Evolutionary conservation across 1,284 basidiomycete genomes (phyloP).

Genomic region (Puccinia hordei): DNA sequence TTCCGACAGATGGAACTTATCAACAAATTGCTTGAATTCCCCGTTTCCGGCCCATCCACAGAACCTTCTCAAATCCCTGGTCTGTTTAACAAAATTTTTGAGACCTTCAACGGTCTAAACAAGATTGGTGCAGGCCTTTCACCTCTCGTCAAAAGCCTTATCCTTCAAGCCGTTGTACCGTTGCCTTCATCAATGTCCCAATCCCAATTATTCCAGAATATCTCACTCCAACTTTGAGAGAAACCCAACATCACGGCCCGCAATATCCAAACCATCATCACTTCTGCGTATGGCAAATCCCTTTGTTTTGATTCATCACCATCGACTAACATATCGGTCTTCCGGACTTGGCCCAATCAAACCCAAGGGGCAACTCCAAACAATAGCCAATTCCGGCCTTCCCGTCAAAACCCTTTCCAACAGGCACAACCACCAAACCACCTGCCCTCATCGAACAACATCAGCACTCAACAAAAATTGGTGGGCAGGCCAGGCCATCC

Average conservation of each 20-base stretch:
- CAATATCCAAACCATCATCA: slow-evolving; percentile 1
- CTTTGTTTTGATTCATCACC: neutral
- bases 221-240: neutral
- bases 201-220: slow-evolving; percentile 21
- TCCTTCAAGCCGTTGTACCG: neutral
- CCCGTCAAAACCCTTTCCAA: neutral
- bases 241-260: neutral
- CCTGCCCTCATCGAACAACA: neutral
- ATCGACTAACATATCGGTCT: neutral
- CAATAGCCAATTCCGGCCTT: neutral
- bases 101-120: neutral
- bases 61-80: neutral
- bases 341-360: neutral
- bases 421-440: neutral
- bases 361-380: neutral
- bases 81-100: slow-evolving; percentile 15
- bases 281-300: neutral
- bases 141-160: neutral
- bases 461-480: neutral
- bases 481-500: neutral
- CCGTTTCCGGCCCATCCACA: neutral
- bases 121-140: neutral
- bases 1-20: slow-evolving; percentile 3
- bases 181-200: neutral
- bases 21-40: neutral